Conservation (phyloP, 2,329 filamentous ascomycete genomes). For the Colletotrichum lentis region DNA sequence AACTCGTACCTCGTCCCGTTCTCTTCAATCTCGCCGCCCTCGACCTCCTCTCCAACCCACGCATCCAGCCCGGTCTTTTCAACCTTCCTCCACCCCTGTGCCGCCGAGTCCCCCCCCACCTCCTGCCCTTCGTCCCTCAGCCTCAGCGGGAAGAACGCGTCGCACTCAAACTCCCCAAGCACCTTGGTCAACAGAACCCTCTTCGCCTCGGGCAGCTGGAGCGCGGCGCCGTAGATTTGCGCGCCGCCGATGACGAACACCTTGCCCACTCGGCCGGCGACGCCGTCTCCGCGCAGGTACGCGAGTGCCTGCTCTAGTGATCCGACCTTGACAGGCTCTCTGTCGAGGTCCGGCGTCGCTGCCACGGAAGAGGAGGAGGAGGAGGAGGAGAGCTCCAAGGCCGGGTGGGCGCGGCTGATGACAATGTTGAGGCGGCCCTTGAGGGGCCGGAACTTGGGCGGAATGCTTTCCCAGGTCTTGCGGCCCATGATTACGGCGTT, state of each 20-base stretch:
- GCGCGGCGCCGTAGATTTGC: conserved; percentile 79
- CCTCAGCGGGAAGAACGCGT: conserved; percentile 75
- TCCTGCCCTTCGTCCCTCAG: conserved; percentile 53
- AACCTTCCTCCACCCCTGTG: conserved; percentile 1
- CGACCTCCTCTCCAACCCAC: conserved; percentile 73
- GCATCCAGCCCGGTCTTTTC: conserved; percentile 61
- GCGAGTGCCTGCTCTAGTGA: conserved; percentile 67
- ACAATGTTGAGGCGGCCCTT: conserved; percentile 83
- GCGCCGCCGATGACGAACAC: conserved; percentile 91
- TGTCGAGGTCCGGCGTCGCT: conserved; percentile 39
- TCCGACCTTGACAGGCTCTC: conserved; percentile 63
- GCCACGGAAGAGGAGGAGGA: conserved; percentile 23
- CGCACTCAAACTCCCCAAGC: conserved; percentile 73
- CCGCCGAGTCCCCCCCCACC: conserved; percentile 21
- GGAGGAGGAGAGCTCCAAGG: conserved; percentile 25
- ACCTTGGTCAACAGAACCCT: conserved; percentile 77
- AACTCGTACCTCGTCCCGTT: conserved; percentile 73
- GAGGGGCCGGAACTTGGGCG: conserved; percentile 78
- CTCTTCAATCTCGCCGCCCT: conserved; percentile 67
- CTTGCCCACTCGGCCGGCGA: conserved; percentile 55
- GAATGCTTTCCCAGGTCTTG: conserved; percentile 95
- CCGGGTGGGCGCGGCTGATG: conserved; percentile 65
- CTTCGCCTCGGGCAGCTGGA: conserved; percentile 65
- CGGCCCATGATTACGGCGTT: conserved; percentile 97
- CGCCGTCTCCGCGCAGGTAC: conserved; percentile 52